Base-by-base conservation (phyloP, 2,329 filamentous ascomycete species). In the Diaporthe destruens region DNA sequence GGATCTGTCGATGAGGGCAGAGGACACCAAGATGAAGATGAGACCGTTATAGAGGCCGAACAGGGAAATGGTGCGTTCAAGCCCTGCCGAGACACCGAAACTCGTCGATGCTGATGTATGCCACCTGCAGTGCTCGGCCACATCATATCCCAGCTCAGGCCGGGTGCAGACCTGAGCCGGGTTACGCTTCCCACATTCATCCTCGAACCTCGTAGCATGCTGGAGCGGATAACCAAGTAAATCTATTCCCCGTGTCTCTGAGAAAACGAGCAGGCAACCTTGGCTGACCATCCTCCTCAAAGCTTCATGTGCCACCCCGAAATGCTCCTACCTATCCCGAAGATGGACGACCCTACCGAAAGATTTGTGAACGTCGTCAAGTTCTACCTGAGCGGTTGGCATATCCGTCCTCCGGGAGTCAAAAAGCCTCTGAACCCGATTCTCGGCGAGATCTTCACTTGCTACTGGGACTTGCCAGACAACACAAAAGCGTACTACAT, bases 271-370 rank as follows among this genome's bases (percentile, higher is more conserved):
- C 25, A 23, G 23, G 47, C 16, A 11, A 32, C 20, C 36, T 14
- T 8, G 49, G 54, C 74, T 71, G 51, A 74, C 47, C 44, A 63
- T 23, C 61, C 42, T 55, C 72, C 39, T 54, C 39, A 71, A 80
- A 98, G 95, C 87, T 99, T 99, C 87, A 99, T 99, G 96, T 97
- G 96, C 78, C 96, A 99, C 81, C 96, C 96, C 53, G 96, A 99
- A 84, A 97, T 95, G 79, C 91, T 99, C 42, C 90, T 99, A 6
- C 92, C 93, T 44, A 96, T 98, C 82, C 90, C 96, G 56, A 86
- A 90, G 59, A 93, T 98, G 77, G 93, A 98, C 67, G 96, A 99
- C 79, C 96, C 96, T 1, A 86, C 94, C 71, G 87, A 96, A 79
- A 91, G 96, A 81, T 99, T 99, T 80, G 91, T 98, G 39, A 94